Conservation (phyloP, 352 stramenopile species). For the Phytophthora ramorum region DNA sequence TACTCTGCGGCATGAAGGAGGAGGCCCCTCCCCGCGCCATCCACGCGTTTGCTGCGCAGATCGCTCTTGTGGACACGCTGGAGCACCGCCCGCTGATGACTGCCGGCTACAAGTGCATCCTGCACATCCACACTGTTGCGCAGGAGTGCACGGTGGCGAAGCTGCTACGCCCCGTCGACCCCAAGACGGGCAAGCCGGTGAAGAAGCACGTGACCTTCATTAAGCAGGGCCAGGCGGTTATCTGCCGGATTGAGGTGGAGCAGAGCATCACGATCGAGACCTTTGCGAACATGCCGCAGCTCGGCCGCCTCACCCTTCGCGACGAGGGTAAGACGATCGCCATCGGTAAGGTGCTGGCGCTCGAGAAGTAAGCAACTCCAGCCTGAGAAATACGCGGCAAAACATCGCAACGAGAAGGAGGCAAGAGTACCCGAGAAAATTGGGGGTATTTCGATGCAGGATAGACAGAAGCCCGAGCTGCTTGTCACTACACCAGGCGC, state of each 20-base stretch:
- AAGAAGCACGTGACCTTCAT: conserved; percentile 96
- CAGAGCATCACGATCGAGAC: conserved; percentile 96
- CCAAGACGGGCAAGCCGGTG: conserved; percentile 91
- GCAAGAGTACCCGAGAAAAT: background rate
- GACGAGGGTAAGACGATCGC: conserved; percentile 99
- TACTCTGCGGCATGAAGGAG: conserved; percentile 88
- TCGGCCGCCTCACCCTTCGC: conserved; percentile 97
- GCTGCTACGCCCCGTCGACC: conserved; percentile 89
- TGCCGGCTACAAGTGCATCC: conserved; percentile 97
- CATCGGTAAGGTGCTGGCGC: conserved; percentile 97
- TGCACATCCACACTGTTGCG: conserved; percentile 97
- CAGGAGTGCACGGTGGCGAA: conserved; percentile 95
- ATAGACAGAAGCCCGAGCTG: conserved; percentile 1
- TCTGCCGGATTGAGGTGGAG: conserved; percentile 94
- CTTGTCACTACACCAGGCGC: conserved; percentile 3
- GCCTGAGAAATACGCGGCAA: background rate
- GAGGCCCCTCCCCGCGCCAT: conserved; percentile 62
- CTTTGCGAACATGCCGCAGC: conserved; percentile 95
- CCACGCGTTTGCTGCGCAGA: conserved; percentile 91
- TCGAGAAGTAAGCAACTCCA: conserved; percentile 73
- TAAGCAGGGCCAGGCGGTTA: conserved; percentile 94
- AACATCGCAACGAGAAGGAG: background rate
- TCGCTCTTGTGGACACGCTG: conserved; percentile 96
- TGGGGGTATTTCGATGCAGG: conserved; percentile 2
- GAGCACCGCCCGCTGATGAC: conserved; percentile 97